Conservation (phyloP, 306 rosid genomes). For the Prunus davidiana region DNA sequence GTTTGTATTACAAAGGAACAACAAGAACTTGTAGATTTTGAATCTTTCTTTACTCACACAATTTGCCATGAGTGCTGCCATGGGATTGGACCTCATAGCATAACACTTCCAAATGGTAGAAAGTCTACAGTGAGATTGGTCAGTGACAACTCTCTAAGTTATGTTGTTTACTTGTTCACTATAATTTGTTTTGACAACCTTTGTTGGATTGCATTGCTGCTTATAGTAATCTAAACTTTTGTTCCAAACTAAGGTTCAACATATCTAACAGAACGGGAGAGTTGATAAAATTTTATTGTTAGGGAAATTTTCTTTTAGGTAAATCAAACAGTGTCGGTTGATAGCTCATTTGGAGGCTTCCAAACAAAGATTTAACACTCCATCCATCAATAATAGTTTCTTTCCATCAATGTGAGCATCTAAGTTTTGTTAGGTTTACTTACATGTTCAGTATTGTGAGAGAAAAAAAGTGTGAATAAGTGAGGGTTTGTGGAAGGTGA, state of each 20-base stretch:
- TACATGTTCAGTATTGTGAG: too few relatives aligned
- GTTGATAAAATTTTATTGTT: not conserved
- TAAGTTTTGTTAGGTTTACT: too few relatives aligned
- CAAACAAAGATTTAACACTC: too few relatives aligned
- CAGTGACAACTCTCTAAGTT: slow-evolving; percentile 30
- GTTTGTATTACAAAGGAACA: slow-evolving; percentile 68
- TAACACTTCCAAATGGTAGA: slow-evolving; percentile 83
- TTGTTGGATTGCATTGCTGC: not conserved
- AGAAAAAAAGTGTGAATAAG: too few relatives aligned
- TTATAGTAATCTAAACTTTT: not conserved
- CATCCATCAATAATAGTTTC: too few relatives aligned
- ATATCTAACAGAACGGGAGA: not conserved
- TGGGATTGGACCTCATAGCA: slow-evolving; percentile 95
- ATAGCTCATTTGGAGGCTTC: too few relatives aligned
- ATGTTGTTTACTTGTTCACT: slow-evolving; percentile 6
- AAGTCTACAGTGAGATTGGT: slow-evolving; percentile 93
- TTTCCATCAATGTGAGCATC: too few relatives aligned
- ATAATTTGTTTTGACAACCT: slow-evolving; percentile 1
- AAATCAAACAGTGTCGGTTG: too few relatives aligned
- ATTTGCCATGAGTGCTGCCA: slow-evolving; percentile 99
- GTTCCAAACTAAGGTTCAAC: not conserved
- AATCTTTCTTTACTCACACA: slow-evolving; percentile 90
- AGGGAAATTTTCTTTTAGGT: too few relatives aligned
- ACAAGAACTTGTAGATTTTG: slow-evolving; percentile 78
- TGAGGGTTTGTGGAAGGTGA: too few relatives aligned